Base-by-base conservation (phyloP, 768 basidiomycete genomes). In the Boletus barrowsii region DNA sequence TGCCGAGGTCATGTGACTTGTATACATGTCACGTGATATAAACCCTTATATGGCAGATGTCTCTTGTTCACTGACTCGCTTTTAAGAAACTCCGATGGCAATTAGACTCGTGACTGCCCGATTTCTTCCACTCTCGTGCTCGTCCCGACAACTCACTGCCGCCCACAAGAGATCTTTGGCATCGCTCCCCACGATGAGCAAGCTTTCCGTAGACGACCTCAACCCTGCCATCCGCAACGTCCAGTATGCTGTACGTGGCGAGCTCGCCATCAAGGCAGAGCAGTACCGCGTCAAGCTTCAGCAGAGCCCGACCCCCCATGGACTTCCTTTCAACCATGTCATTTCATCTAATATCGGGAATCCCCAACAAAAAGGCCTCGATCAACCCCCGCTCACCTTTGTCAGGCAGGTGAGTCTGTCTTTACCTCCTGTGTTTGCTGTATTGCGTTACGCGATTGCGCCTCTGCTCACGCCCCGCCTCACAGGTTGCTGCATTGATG, bases 341-440 rank as follows among this genome's bases (percentile, higher is more conserved):
- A 96, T 97, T 70, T 88, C 84, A 29, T 92, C 93, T 57, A 99
- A 98, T 75, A 99, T 99, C 56, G 96, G 96, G 10, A 98, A 99
- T 67, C 96, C 97, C 0, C 96, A 99, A 73, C 95, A 98, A 73
- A 87, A 86, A 62, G 94, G 94, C 0, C 79, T 99, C 49, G 86
- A 98, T 72, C 96, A 99, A 68, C 82, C 87, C 6, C 92, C 95
- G 3, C 83, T 98, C 56, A 97, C 96, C 5, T 98, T 92, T 69
- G 81, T 84, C 55, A 79, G 96, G 51, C 96, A 98, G 87, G 93
- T 90, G 59, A 51, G 81, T 62, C 30, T n/a, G 4, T 17, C 33
- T 14, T 33, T n/a, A 22, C 33, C 37, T 39, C 42, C 29, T 32
- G 17, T 43, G 14, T 11, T 36, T 39, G 14, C 29, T 45, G 26